phyloP scores from a whole-genome alignment of 768 basidiomycete genomes.

The Amanita pallidorosea region DNA sequence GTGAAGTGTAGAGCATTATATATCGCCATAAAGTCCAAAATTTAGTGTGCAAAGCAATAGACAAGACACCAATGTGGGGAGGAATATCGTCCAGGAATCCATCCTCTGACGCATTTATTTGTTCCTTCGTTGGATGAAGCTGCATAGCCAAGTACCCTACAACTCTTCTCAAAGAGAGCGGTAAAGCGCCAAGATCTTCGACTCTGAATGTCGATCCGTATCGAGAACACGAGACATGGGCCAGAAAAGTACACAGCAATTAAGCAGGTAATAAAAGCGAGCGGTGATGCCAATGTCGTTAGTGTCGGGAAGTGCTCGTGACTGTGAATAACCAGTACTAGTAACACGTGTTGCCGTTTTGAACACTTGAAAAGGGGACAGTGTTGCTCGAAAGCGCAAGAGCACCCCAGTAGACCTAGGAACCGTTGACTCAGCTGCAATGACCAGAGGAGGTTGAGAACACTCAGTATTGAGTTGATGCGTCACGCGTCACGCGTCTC shows the following conservation, averaged over 20 bases:
- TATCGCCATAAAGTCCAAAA: too few relatives aligned
- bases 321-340: neutral
- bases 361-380: too few relatives aligned
- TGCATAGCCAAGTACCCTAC: neutral
- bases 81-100: neutral
- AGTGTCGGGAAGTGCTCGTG: too few relatives aligned
- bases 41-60: neutral
- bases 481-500: too few relatives aligned
- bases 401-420: too few relatives aligned
- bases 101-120: neutral
- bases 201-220: too few relatives aligned
- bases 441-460: too few relatives aligned
- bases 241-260: neutral
- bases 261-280: neutral
- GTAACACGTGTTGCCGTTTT: neutral
- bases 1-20: neutral
- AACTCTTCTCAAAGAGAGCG: neutral
- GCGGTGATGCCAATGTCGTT: too few relatives aligned
- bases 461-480: too few relatives aligned
- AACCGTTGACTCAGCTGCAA: too few relatives aligned
- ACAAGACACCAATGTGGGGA: neutral
- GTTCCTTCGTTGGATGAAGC: neutral
- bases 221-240: too few relatives aligned
- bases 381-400: too few relatives aligned
- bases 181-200: neutral